Conservation (phyloP, 345 rosid species). For the Citrus maxima region DNA sequence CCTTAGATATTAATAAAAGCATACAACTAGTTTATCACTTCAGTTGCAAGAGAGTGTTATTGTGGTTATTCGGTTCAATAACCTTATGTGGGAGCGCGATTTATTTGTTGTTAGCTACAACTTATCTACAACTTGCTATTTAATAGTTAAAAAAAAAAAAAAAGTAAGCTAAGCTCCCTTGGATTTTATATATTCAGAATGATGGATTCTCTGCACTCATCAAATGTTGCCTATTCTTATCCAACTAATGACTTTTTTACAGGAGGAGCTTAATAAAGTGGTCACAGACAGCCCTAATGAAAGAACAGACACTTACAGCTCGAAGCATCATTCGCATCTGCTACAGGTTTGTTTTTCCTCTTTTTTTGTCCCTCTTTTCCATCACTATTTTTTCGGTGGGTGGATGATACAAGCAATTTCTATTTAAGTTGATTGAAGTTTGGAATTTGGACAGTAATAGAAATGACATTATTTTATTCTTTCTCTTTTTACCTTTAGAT, state of each 20-base stretch:
- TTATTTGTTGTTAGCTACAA: not conserved
- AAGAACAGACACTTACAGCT: slow-evolving; percentile 13
- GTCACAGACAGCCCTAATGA: slow-evolving; percentile 37
- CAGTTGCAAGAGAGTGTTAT: not conserved
- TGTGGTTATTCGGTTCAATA: not conserved
- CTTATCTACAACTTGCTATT: not conserved
- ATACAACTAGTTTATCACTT: not conserved
- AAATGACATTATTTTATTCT: slow-evolving; percentile 8
- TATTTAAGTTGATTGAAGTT: not conserved
- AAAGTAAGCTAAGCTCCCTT: not conserved
- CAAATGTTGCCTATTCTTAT: slow-evolving; percentile 12
- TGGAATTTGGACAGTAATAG: slow-evolving; percentile 2
- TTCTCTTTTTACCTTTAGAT: slow-evolving; percentile 37
- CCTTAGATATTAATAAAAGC: not conserved
- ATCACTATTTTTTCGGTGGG: not conserved
- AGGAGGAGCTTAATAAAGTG: slow-evolving; percentile 75
- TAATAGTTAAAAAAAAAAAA: not conserved
- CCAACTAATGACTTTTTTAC: slow-evolving; percentile 19
- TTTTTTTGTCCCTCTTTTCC: not conserved
- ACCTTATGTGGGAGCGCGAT: too few relatives aligned
- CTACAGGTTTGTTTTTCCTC: slow-evolving; percentile 47
- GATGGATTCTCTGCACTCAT: not conserved
- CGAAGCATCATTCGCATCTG: slow-evolving; percentile 72
- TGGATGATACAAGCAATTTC: not conserved
- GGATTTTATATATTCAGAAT: not conserved